Evolutionary conservation across 306 rosid species (phyloP), one percentile per base, ranked within the genome.

Genomic region (Castanea crenata): DNA sequence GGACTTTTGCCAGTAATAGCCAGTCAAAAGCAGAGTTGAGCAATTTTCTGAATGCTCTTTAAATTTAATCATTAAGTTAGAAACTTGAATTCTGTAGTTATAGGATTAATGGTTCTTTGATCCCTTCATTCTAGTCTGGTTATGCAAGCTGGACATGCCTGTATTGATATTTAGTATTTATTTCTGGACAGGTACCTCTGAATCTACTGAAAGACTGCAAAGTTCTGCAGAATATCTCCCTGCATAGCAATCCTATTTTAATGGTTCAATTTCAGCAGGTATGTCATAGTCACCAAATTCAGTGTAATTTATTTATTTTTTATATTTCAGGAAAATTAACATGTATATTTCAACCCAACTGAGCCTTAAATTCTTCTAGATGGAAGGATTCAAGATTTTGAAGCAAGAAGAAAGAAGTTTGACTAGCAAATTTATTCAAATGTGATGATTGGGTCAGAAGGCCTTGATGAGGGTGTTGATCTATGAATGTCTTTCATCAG

Each of bases 341-440:
- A 71, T 74, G 71, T 44, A 56, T 56, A 38, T 80, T 29, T 64
- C 64, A 56, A 76, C 79, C 74, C 74, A 80, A 78, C 54, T 57
- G 74, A 77, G 69, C 49, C 41, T 5, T 55, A 19, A 41, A 49
- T 68, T 75, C 71, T 65, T 41, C 49, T 72, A 93, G 98, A 90
- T 93, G 93, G 97, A 93, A 71, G 98, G 97, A 64, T 95, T 85
- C 91, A 88, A 89, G 99, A 95, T 78, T 95, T 90, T 82, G 99
- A 95, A 88, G 87, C 80, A 4, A 91, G 97, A 78, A 91, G 98
- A 87, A 93, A 76, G 87, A 95, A 93, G 88, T 88, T 95, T 34
- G 98, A 95, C 91, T 88, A 95, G 84, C 98, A 95, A 74, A 93
- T 93, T 56, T 93, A 90, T 83, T 89, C 97, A 49, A 95, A 95